Percentiles rank a stretch among this genome's conserved stretches.
Evolutionary conservation across 2,329 filamentous ascomycete species (phyloP).

Genomic region (Aspergillaceae sp.): DNA sequence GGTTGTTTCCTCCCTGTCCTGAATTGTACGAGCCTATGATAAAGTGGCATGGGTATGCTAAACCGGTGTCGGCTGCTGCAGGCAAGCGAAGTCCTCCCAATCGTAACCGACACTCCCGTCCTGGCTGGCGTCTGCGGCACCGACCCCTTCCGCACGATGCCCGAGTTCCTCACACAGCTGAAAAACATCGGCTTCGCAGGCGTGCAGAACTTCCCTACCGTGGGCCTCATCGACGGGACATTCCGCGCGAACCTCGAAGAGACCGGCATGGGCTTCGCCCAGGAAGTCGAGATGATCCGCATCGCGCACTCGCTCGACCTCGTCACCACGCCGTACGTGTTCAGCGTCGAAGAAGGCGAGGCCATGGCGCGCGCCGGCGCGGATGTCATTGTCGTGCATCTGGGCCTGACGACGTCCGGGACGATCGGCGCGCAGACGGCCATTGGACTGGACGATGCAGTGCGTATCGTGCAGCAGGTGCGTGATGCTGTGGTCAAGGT

Average conservation of each 20-base stretch:
- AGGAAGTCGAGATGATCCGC: slow-evolving; percentile 59
- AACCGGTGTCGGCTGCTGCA: slow-evolving; percentile 12
- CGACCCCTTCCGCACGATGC: slow-evolving; percentile 59
- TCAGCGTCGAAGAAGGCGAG: slow-evolving; percentile 52
- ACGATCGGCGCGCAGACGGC: slow-evolving; percentile 56
- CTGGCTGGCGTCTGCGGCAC: slow-evolving; percentile 63
- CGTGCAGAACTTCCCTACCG: slow-evolving; percentile 66
- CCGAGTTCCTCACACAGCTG: slow-evolving; percentile 52
- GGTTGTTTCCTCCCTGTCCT: slow-evolving; percentile 28
- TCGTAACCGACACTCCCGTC: slow-evolving; percentile 56
- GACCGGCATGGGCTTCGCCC: slow-evolving; percentile 60
- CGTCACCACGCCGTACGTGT: slow-evolving; percentile 63
- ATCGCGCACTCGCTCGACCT: slow-evolving; percentile 52
- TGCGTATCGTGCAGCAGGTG: slow-evolving; percentile 54
- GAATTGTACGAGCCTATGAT: too few relatives aligned
- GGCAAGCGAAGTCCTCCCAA: slow-evolving; percentile 57
- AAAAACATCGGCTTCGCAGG: slow-evolving; percentile 57
- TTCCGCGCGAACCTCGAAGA: slow-evolving; percentile 62
- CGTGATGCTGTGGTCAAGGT: slow-evolving; percentile 51
- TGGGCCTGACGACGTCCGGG: slow-evolving; percentile 58
- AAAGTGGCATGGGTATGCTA: too few relatives aligned
- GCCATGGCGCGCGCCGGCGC: slow-evolving; percentile 58
- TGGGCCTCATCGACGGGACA: slow-evolving; percentile 60
- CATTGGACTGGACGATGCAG: slow-evolving; percentile 56
- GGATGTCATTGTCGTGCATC: slow-evolving; percentile 60